Conservation (phyloP, 1,139 yeast genomes). For the Hemisphaericaspora xylofermentans region DNA sequence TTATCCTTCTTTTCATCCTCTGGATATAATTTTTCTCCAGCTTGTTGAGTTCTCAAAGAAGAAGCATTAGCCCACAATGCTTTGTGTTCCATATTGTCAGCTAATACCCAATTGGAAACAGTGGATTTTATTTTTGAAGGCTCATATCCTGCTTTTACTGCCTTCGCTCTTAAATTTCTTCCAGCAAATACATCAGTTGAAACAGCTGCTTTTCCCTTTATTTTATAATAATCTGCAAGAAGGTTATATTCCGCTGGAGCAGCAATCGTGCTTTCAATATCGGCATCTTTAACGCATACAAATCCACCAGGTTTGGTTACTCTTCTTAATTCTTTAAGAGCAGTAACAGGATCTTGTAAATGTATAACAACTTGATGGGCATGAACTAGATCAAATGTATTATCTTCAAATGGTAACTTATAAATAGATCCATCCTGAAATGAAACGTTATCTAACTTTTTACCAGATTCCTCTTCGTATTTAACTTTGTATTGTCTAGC, state of each 20-base stretch:
- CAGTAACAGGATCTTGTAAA: conserved; percentile 29
- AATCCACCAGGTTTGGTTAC: conserved; percentile 40
- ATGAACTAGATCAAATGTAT: conserved; percentile 37
- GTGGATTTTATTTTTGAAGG: conserved; percentile 12
- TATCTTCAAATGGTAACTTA: conserved; percentile 32
- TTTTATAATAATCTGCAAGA: conserved; percentile 11
- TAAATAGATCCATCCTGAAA: conserved; percentile 33
- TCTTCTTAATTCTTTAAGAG: conserved; percentile 33
- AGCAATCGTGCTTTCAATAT: conserved; percentile 17
- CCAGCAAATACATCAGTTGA: conserved; percentile 20
- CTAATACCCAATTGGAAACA: conserved; percentile 18
- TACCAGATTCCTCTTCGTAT: conserved; percentile 6
- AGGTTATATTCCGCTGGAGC: conserved; percentile 22
- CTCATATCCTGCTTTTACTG: conserved; percentile 22
- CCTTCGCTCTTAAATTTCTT: conserved; percentile 17
- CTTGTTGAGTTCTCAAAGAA: conserved; percentile 14
- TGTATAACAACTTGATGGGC: conserved; percentile 42
- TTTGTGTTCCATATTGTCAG: conserved; percentile 11
- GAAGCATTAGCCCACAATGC: conserved; percentile 12
- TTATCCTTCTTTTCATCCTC: conserved; percentile 13
- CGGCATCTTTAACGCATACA: conserved; percentile 35
- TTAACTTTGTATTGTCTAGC: conserved; percentile 22
- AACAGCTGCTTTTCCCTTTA: conserved; percentile 9
- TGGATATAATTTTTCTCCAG: conserved; percentile 13
- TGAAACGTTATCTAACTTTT: conserved; percentile 20